A percentile compares a stretch with the other conserved stretches of the same genome.
phyloP scores from a whole-genome alignment of 768 basidiomycete species.

The Trametes cubensis region DNA sequence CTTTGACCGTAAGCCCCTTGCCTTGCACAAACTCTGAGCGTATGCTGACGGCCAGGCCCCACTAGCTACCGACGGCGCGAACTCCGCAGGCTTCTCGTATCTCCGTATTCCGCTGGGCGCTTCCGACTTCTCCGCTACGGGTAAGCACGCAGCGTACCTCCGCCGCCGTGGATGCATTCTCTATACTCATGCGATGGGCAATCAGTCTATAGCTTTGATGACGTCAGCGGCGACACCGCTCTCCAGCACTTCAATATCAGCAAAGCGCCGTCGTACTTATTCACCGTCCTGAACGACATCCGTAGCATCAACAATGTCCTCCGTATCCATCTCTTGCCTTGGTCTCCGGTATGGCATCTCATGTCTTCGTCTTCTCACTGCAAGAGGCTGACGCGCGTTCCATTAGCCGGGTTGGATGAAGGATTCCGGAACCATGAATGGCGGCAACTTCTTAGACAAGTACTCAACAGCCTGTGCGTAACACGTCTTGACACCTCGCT shows the following conservation, averaged over 20 bases:
- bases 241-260: constrained; percentile 60
- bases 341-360: constrained; percentile 65
- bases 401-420: constrained; percentile 80
- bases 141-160: constrained; percentile 38
- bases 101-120: constrained; percentile 73
- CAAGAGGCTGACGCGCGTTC: neutral
- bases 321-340: constrained; percentile 63
- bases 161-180: neutral
- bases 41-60: neutral
- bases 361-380: neutral
- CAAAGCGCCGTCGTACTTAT: constrained; percentile 60
- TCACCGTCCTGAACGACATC: constrained; percentile 65
- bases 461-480: constrained; percentile 52
- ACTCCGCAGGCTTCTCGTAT: constrained; percentile 69
- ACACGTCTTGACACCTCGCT: neutral
- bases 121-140: constrained; percentile 65
- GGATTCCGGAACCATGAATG: constrained; percentile 62
- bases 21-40: neutral
- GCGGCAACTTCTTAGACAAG: constrained; percentile 56
- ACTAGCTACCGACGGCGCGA: constrained; percentile 56
- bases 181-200: constrained; percentile 25
- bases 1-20: constrained; percentile 48
- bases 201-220: constrained; percentile 66
- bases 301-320: constrained; percentile 53
- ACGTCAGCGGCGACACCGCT: constrained; percentile 58